These are phyloP conservation scores for Phlebiopsis flavidoalba DNA, from an alignment of 768 basidiomycete species.

Conservation along the genomic window DNA sequence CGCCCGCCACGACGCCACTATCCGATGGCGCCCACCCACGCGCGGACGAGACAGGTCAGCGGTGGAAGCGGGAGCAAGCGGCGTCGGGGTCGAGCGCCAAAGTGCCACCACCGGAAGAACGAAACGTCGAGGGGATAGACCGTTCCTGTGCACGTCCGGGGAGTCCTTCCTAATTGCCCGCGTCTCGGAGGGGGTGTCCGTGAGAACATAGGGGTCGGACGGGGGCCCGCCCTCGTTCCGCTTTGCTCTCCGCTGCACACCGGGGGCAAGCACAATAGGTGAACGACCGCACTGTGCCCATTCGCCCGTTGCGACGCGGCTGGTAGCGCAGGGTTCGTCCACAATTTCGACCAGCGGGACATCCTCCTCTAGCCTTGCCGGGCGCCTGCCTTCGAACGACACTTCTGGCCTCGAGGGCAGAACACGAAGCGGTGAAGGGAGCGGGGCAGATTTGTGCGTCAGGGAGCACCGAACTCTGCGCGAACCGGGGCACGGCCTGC, in stretches of 20 bases:
- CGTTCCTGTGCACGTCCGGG: slow-evolving; percentile 1
- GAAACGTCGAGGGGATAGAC: slow-evolving; percentile 18
- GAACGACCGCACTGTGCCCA: slow-evolving; percentile 25
- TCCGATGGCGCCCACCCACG: too few relatives aligned
- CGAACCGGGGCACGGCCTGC: slow-evolving; percentile 12
- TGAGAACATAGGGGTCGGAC: slow-evolving; percentile 8
- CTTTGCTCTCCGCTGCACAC: background rate
- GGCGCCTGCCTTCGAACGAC: slow-evolving; percentile 17
- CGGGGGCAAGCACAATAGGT: slow-evolving; percentile 12
- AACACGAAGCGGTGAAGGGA: slow-evolving; percentile 23
- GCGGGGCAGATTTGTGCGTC: slow-evolving; percentile 12
- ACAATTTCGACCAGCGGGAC: too few relatives aligned
- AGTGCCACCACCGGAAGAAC: too few relatives aligned
- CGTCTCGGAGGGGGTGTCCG: background rate
- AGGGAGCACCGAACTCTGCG: slow-evolving; percentile 1
- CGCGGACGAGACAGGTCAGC: too few relatives aligned
- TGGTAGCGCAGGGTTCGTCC: slow-evolving; percentile 25
- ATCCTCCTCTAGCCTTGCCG: slow-evolving; percentile 15
- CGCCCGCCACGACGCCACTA: too few relatives aligned
- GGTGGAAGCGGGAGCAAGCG: too few relatives aligned
- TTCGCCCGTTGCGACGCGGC: slow-evolving; percentile 16
- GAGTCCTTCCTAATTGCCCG: background rate
- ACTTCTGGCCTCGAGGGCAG: slow-evolving; percentile 15
- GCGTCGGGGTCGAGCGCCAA: too few relatives aligned
- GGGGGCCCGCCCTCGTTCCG: background rate